Conservation (phyloP, 176 grass and related monocot genomes). For the Ampelocalamus luodianensis region DNA sequence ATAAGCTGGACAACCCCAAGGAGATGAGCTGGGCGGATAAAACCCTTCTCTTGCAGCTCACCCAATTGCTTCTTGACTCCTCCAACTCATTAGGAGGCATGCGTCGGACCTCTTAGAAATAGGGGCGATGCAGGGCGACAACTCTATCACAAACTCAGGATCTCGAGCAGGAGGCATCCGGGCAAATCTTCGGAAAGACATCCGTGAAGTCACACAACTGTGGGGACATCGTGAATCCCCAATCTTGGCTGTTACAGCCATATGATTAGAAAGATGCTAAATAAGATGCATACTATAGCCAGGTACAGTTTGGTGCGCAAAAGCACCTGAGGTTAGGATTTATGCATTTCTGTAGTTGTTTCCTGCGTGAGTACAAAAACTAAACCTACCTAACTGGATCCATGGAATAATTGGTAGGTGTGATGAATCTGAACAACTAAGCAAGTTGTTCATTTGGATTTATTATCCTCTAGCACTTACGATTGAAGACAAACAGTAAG, state of each 20-base stretch:
- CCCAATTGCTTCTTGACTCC: too few species aligned
- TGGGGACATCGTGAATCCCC: too few species aligned
- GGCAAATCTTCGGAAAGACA: too few species aligned
- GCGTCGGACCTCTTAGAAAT: too few species aligned
- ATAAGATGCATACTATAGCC: background rate
- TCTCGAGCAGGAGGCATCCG: too few species aligned
- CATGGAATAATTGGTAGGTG: background rate
- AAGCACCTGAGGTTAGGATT: background rate
- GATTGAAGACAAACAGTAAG: background rate
- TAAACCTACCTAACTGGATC: background rate
- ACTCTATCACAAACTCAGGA: too few species aligned
- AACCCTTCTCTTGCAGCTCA: too few species aligned
- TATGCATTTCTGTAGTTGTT: background rate
- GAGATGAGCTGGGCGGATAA: too few species aligned
- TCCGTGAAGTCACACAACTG: too few species aligned
- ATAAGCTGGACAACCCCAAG: too few species aligned
- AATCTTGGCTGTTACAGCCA: conserved; percentile 2
- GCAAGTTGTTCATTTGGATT: background rate
- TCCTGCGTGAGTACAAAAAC: background rate
- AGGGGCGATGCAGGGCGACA: too few species aligned
- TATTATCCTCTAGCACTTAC: background rate
- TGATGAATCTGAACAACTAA: background rate
- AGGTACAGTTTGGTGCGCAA: background rate
- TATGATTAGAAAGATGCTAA: background rate
- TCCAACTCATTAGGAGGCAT: too few species aligned